Percentiles rank a stretch among this genome's conserved stretches.
Evolutionary conservation across 2,329 filamentous ascomycete species (phyloP).

Genomic region (Sporothrix sp.): DNA sequence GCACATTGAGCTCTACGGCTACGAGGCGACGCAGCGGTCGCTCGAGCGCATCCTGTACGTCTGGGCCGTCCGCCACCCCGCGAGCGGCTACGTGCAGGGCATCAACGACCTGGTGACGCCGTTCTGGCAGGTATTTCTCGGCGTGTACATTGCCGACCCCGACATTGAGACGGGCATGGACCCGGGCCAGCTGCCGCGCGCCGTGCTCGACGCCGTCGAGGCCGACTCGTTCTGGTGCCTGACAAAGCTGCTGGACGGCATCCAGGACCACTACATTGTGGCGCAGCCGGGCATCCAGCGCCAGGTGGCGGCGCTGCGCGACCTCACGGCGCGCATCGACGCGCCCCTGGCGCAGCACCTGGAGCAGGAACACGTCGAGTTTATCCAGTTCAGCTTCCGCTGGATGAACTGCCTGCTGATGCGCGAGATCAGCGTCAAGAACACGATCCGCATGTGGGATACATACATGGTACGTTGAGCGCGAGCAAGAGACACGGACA

Average conservation of each 20-base stretch:
- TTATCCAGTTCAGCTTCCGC: conserved; percentile 97
- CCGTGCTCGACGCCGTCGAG: conserved; percentile 91
- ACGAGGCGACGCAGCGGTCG: conserved; percentile 90
- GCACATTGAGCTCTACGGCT: conserved; percentile 88
- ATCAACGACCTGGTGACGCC: conserved; percentile 98
- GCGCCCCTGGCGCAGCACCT: conserved; percentile 75
- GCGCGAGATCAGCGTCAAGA: conserved; percentile 92
- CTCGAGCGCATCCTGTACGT: conserved; percentile 92
- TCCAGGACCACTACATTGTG: conserved; percentile 98
- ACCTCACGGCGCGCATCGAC: conserved; percentile 87
- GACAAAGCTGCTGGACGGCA: conserved; percentile 94
- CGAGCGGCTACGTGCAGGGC: conserved; percentile 94
- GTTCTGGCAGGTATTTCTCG: conserved; percentile 96
- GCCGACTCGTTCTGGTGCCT: conserved; percentile 98
- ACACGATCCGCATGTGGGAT: conserved; percentile 99
- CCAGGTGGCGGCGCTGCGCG: conserved; percentile 79
- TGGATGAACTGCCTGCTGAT: conserved; percentile 99
- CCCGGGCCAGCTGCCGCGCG: conserved; percentile 80
- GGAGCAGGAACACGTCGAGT: conserved; percentile 85
- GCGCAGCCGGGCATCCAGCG: conserved; percentile 94
- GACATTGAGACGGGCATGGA: conserved; percentile 95
- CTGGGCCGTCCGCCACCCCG: conserved; percentile 95
- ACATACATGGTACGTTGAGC: conserved; percentile 69
- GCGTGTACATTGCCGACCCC: conserved; percentile 86
- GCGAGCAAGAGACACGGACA: too few relatives aligned